Base-by-base conservation (phyloP, 2,329 filamentous ascomycete genomes). In the Ilyonectria robusta region DNA sequence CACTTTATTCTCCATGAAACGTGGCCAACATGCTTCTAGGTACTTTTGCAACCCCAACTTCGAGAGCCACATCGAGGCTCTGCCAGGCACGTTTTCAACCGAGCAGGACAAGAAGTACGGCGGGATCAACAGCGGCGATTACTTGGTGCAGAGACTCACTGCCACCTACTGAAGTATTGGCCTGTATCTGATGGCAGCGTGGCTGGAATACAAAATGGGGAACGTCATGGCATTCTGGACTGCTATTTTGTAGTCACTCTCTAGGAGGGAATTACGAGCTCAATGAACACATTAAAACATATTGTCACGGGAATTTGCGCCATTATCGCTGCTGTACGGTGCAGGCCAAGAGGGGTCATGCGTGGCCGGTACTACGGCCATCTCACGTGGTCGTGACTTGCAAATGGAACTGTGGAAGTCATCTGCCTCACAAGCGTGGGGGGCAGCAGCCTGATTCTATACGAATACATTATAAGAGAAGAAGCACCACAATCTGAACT, bases 41-140 rank as follows among this genome's bases (percentile, higher is more conserved):
- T 97, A 97, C 82, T 97, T 97, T 78, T 97, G 94, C 84, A 95
- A 97, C 73, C 94, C 94, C 9, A 94, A 97, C 77, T 92, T 89
- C 77, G 88, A 93, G 67, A 88, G 86, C 72, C 83, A 88, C 62
- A 97, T 97, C 70, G 92, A 96, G 73, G 93, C 91, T 1, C 89
- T 97, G 50, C 94, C 94, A 0, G 93, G 93, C 0, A 97, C 94
- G 0, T 95, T 89, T 76, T 83, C 80, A 1, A 78, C 79, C 4
- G 86, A 92, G 67, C 82, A 83, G 63, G 89, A 92, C 47, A 95
- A 93, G 84, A 96, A 95, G 82, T 97, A 97, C 76, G 82, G 87
- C 37, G 89, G 88, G 1, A 91, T 97, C 73, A 93, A 91, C 65
- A 92, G 92, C 73, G 93, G 94, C 2, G 89, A 96, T 15, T 98